phyloP scores from a whole-genome alignment of 2,329 filamentous ascomycete species.

The Verruconis gallopava region DNA sequence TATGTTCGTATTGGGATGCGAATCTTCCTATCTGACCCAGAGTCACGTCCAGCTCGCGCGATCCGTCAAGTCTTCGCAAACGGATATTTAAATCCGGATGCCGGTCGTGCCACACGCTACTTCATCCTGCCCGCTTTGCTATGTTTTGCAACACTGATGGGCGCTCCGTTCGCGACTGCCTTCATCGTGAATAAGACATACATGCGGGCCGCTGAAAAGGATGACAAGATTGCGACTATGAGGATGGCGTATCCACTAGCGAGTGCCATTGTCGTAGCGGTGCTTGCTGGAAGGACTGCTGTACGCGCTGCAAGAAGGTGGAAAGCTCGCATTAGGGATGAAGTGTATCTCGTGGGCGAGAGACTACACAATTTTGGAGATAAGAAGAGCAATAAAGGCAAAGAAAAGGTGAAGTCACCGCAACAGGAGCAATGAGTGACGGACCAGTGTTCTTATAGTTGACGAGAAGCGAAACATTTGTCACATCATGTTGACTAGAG shows the following conservation, averaged over 20 bases:
- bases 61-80: constrained; percentile 57
- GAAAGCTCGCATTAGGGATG: constrained; percentile 74
- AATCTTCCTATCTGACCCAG: constrained; percentile 53
- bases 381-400: constrained; percentile 16
- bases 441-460: too few species aligned
- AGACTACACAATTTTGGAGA: constrained; percentile 87
- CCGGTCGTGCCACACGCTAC: constrained; percentile 65
- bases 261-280: constrained; percentile 31
- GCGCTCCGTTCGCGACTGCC: constrained; percentile 50
- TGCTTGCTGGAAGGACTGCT: constrained; percentile 38
- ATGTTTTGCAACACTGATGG: constrained; percentile 49
- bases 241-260: constrained; percentile 62
- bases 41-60: constrained; percentile 59
- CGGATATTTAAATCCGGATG: constrained; percentile 67
- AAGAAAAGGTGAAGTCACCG: background rate
- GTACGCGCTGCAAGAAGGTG: constrained; percentile 55
- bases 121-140: constrained; percentile 67
- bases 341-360: constrained; percentile 93
- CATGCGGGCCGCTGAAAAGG: constrained; percentile 29
- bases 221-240: constrained; percentile 30
- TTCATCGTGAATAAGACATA: constrained; percentile 33
- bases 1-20: constrained; percentile 72
- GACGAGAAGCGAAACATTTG: too few species aligned
- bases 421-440: too few species aligned
- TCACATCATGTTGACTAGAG: too few species aligned